Conservation (phyloP, 371 early-diverging fungal species). For the Mucor lusitanicus region DNA sequence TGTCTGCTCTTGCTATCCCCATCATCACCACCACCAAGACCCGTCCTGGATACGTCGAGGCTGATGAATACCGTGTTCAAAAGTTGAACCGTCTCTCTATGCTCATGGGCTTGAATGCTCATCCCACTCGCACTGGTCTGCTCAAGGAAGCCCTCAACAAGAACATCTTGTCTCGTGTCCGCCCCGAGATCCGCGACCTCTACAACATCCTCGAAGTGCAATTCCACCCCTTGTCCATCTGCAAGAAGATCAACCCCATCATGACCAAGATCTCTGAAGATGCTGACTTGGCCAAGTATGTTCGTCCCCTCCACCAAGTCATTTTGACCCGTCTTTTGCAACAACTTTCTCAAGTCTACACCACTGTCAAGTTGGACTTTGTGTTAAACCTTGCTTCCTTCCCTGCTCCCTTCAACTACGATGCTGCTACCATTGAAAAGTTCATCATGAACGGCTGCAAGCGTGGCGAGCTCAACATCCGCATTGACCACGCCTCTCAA, state of each 20-base stretch:
- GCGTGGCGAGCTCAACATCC: constrained; percentile 93
- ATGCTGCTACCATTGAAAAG: constrained; percentile 89
- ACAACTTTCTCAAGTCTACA: constrained; percentile 96
- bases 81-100: constrained; percentile 84
- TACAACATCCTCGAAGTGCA: constrained; percentile 95
- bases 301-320: constrained; percentile 91
- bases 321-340: constrained; percentile 94
- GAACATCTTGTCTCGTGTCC: constrained; percentile 83
- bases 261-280: constrained; percentile 74
- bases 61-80: constrained; percentile 84
- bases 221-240: constrained; percentile 97
- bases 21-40: constrained; percentile 84
- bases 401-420: constrained; percentile 83
- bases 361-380: constrained; percentile 92
- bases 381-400: constrained; percentile 88
- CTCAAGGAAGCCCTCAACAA: constrained; percentile 88
- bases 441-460: constrained; percentile 97
- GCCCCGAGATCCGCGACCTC: constrained; percentile 88
- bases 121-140: constrained; percentile 90
- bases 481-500: constrained; percentile 91
- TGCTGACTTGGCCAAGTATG: constrained; percentile 82
- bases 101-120: constrained; percentile 81
- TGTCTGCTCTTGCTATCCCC: constrained; percentile 91
- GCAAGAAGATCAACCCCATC: constrained; percentile 91
- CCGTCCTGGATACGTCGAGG: constrained; percentile 63